A percentile compares a stretch with the other conserved stretches of the same genome.
phyloP scores from a whole-genome alignment of 2,329 filamentous ascomycete genomes.

The Corinectria fuckeliana region DNA sequence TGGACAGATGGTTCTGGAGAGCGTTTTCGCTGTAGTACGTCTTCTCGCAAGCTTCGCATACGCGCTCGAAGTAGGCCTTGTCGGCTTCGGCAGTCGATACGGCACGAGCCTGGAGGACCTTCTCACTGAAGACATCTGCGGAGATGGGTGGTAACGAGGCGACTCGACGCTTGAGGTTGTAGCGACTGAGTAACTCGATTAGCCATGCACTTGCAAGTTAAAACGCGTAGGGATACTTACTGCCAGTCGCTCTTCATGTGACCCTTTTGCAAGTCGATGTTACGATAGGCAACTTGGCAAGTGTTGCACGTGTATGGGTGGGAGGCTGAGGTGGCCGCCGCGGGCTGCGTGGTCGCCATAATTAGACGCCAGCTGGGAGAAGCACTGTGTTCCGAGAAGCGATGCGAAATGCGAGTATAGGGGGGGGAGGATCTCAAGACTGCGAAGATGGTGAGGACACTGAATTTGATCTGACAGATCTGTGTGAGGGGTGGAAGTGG shows the following conservation, averaged over 20 bases:
- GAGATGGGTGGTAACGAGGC: slow-evolving; percentile 89
- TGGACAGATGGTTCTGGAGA: slow-evolving; percentile 89
- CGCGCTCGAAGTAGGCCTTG: slow-evolving; percentile 86
- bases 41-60: slow-evolving; percentile 83
- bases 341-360: slow-evolving; percentile 55
- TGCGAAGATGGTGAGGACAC: neutral
- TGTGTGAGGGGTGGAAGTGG: slow-evolving; percentile 7
- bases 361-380: neutral
- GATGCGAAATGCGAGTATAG: neutral
- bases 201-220: neutral
- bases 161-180: slow-evolving; percentile 94
- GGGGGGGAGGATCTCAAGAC: neutral
- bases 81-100: slow-evolving; percentile 83
- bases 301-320: slow-evolving; percentile 99
- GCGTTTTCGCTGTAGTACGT: slow-evolving; percentile 97
- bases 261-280: slow-evolving; percentile 87
- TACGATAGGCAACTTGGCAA: slow-evolving; percentile 95
- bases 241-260: slow-evolving; percentile 99
- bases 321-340: slow-evolving; percentile 52
- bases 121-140: slow-evolving; percentile 93
- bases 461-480: slow-evolving; percentile 2
- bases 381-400: neutral
- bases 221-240: slow-evolving; percentile 61
- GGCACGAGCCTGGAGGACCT: slow-evolving; percentile 90
- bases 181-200: slow-evolving; percentile 64